phyloP scores from a whole-genome alignment of 1,284 basidiomycete genomes.

The Cryptococcus jaspeensis region DNA sequence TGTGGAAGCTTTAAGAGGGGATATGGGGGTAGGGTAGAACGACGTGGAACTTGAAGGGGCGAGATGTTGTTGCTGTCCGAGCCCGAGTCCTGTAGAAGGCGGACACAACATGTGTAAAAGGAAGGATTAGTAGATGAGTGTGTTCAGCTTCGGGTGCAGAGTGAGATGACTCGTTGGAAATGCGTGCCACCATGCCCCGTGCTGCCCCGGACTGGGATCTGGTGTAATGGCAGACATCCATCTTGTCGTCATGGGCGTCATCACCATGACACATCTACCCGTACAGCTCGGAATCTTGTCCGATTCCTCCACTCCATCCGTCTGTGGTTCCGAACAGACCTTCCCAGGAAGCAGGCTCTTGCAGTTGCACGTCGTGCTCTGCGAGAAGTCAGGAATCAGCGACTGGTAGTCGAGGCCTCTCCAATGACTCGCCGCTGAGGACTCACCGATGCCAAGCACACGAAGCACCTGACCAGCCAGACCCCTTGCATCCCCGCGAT shows the following conservation, averaged over 20 bases:
- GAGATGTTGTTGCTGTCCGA: too few species aligned
- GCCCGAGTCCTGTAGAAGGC: too few species aligned
- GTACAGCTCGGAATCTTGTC: slow-evolving; percentile 44
- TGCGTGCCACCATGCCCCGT: background rate
- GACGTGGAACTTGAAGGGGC: too few species aligned
- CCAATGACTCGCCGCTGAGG: background rate
- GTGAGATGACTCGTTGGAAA: too few species aligned
- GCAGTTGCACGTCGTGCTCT: slow-evolving; percentile 23
- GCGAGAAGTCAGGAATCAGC: background rate
- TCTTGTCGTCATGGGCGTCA: background rate
- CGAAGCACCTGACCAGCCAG: slow-evolving; percentile 60
- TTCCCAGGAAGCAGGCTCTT: slow-evolving; percentile 41
- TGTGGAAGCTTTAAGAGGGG: too few species aligned
- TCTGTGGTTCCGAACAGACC: slow-evolving; percentile 44
- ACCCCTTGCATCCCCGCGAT: slow-evolving; percentile 65
- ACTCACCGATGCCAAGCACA: slow-evolving; percentile 50
- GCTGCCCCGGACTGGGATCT: background rate
- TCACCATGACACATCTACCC: slow-evolving; percentile 29
- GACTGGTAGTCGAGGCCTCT: background rate
- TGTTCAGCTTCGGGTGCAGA: too few species aligned
- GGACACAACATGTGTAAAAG: too few species aligned
- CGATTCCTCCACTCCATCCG: slow-evolving; percentile 47
- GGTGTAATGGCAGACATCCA: background rate
- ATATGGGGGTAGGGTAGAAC: too few species aligned
- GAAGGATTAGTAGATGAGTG: too few species aligned